Percentiles rank a stretch among this genome's conserved stretches.
Conservation (phyloP, 495 filamentous ascomycete species). For the Hypoxylon cercidicola region DNA sequence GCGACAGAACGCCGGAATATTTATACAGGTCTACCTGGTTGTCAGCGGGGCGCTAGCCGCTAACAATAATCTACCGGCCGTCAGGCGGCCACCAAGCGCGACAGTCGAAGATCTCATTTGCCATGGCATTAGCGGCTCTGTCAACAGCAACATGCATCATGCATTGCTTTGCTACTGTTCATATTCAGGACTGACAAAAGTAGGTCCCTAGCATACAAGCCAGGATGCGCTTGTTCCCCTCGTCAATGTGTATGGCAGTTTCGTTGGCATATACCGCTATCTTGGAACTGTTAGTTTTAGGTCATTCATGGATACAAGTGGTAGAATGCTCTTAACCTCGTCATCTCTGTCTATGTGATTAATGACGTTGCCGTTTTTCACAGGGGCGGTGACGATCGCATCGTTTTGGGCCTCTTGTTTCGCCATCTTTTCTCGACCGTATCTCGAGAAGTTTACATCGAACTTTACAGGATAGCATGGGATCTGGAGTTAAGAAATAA, state of each 20-base stretch:
- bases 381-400: not conserved
- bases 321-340: not conserved
- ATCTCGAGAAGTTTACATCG: not conserved
- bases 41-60: conserved; percentile 27
- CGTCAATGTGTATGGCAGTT: conserved; percentile 53
- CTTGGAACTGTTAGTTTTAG: conserved; percentile 21
- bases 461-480: not conserved
- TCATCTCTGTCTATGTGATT: conserved; percentile 9
- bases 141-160: too few relatives aligned
- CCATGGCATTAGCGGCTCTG: conserved; percentile 44
- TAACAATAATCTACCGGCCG: conserved; percentile 38
- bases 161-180: conserved; percentile 57
- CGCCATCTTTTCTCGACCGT: conserved; percentile 7
- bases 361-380: not conserved
- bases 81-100: conserved; percentile 50
- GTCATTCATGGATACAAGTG: too few relatives aligned
- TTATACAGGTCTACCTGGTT: conserved; percentile 34
- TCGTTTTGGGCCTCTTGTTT: not conserved
- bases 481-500: not conserved
- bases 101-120: conserved; percentile 46
- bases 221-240: conserved; percentile 47
- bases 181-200: conserved; percentile 69
- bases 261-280: conserved; percentile 58
- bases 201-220: conserved; percentile 53
- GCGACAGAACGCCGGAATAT: conserved; percentile 30